phyloP scores from a whole-genome alignment of 768 basidiomycete species.

The Tubosaeta brunneosetosa region DNA sequence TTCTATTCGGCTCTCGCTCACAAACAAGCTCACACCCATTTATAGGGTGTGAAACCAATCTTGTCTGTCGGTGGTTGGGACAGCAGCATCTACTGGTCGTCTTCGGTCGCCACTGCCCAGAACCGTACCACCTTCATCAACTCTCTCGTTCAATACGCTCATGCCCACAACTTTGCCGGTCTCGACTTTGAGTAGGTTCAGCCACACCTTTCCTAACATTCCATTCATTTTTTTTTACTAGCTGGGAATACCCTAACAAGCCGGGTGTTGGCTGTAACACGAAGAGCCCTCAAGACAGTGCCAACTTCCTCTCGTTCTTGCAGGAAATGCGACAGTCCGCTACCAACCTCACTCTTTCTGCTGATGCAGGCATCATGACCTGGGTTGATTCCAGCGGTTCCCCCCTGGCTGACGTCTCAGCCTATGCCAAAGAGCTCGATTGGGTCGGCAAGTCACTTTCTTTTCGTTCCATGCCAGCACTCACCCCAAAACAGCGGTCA shows the following conservation, averaged over 20 bases:
- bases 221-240: constrained; percentile 22
- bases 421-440: constrained; percentile 66
- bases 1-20: neutral
- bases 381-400: constrained; percentile 55
- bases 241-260: constrained; percentile 82
- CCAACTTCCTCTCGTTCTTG: constrained; percentile 77
- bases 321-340: constrained; percentile 58
- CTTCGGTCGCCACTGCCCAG: constrained; percentile 45
- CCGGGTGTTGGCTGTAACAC: constrained; percentile 69
- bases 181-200: constrained; percentile 61
- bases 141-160: constrained; percentile 46
- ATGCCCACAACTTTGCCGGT: constrained; percentile 52
- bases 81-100: constrained; percentile 59
- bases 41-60: constrained; percentile 50
- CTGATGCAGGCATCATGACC: constrained; percentile 62
- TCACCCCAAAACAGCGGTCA: constrained; percentile 45
- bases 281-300: constrained; percentile 58
- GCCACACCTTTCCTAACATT: neutral
- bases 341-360: constrained; percentile 61
- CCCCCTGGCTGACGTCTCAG: constrained; percentile 59
- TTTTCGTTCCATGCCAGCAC: neutral
- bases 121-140: constrained; percentile 59
- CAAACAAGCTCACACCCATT: neutral
- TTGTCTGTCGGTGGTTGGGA: constrained; percentile 68
- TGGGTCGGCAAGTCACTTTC: constrained; percentile 48